Evolutionary conservation across 441 rosid species (phyloP).

Genomic region (Theobroma grandiflorum): DNA sequence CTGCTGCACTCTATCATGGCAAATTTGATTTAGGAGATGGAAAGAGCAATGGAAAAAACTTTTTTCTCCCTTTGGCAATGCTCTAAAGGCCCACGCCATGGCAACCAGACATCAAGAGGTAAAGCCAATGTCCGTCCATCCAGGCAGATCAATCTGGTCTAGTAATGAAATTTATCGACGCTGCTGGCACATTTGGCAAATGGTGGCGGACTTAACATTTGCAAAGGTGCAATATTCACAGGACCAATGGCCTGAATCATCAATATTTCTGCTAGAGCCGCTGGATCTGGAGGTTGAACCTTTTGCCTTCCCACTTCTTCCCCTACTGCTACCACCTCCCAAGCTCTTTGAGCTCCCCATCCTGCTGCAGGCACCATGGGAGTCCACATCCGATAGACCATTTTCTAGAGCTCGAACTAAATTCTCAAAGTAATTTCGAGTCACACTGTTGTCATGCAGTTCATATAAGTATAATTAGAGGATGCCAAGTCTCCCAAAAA

Average conservation of each 20-base stretch:
- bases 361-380: slow-evolving; percentile 53
- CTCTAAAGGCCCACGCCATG: slow-evolving; percentile 11
- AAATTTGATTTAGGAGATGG: background rate
- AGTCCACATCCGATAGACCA: slow-evolving; percentile 73
- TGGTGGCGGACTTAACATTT: slow-evolving; percentile 58
- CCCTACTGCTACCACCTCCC: slow-evolving; percentile 62
- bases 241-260: slow-evolving; percentile 80
- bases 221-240: slow-evolving; percentile 89
- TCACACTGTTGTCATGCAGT: slow-evolving; percentile 56
- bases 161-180: slow-evolving; percentile 41
- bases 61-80: slow-evolving; percentile 15
- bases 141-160: slow-evolving; percentile 5
- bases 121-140: slow-evolving; percentile 5
- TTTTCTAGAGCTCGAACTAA: slow-evolving; percentile 76
- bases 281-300: slow-evolving; percentile 73
- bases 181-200: slow-evolving; percentile 86
- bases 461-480: slow-evolving; percentile 16
- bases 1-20: slow-evolving; percentile 85
- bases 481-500: background rate
- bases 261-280: slow-evolving; percentile 50
- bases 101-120: slow-evolving; percentile 21
- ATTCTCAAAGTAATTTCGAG: slow-evolving; percentile 82
- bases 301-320: slow-evolving; percentile 65
- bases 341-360: slow-evolving; percentile 65
- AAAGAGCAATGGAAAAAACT: slow-evolving; percentile 17